These are phyloP conservation scores for Hydnomerulius pinastri DNA, from an alignment of 768 basidiomycete species.

Conservation along the genomic window DNA sequence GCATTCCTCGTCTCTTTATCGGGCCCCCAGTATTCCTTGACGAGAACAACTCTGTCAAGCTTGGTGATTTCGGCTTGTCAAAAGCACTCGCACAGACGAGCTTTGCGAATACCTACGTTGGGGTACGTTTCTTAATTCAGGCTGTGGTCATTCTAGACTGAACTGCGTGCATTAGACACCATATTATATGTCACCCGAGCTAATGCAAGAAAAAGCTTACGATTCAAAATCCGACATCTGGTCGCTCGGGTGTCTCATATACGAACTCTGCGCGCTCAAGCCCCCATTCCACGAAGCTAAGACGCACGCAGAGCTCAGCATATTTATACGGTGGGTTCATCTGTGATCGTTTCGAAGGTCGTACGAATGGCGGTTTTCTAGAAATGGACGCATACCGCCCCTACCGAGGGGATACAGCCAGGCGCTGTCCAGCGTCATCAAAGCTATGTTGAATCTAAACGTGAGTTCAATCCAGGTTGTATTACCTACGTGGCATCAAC, in stretches of 20 bases:
- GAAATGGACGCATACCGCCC: constrained; percentile 89
- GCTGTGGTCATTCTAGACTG: not conserved
- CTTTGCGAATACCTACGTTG: constrained; percentile 97
- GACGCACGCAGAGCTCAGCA: constrained; percentile 83
- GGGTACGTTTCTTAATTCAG: constrained; percentile 53
- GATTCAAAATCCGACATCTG: constrained; percentile 99
- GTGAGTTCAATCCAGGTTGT: constrained; percentile 41
- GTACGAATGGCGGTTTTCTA: constrained; percentile 22
- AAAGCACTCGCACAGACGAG: constrained; percentile 87
- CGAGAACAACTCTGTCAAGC: constrained; percentile 80
- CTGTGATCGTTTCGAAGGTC: not conserved
- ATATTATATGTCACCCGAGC: constrained; percentile 99
- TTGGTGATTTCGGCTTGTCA: constrained; percentile 95
- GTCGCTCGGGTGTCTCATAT: constrained; percentile 96
- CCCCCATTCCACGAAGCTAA: constrained; percentile 94
- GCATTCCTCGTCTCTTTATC: not conserved
- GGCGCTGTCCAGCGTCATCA: constrained; percentile 70
- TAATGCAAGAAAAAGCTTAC: constrained; percentile 96
- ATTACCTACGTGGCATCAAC: not conserved
- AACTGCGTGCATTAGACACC: constrained; percentile 80
- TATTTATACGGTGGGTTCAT: constrained; percentile 69
- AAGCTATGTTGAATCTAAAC: constrained; percentile 84
- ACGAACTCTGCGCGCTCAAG: constrained; percentile 91
- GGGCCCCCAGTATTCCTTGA: constrained; percentile 79
- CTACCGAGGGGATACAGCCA: constrained; percentile 83